phyloP scores from a whole-genome alignment of 2,329 filamentous ascomycete species.

The Onygenales sp. region DNA sequence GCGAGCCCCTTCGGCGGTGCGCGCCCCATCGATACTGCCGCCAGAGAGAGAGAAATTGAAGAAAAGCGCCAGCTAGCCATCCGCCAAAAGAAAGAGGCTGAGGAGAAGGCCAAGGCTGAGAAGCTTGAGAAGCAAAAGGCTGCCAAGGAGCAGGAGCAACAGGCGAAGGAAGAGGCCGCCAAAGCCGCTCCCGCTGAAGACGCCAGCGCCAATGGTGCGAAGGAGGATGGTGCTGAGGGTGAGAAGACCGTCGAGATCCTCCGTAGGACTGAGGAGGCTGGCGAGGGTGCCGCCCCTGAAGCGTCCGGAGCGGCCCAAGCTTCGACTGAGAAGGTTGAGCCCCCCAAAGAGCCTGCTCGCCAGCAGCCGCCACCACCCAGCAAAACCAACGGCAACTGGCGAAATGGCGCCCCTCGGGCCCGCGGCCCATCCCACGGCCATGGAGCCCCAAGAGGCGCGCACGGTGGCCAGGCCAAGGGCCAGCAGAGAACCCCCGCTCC shows the following conservation, averaged over 20 bases:
- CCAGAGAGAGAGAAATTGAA: slow-evolving; percentile 80
- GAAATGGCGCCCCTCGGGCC: slow-evolving; percentile 14
- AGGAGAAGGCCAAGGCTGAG: slow-evolving; percentile 73
- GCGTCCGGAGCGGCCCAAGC: slow-evolving; percentile 30
- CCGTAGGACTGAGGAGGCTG: slow-evolving; percentile 38
- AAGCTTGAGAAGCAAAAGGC: slow-evolving; percentile 54
- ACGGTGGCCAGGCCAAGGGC: slow-evolving; percentile 2
- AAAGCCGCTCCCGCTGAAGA: slow-evolving; percentile 27
- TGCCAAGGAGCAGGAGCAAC: slow-evolving; percentile 51
- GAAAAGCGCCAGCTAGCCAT: slow-evolving; percentile 69
- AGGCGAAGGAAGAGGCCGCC: slow-evolving; percentile 27
- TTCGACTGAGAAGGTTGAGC: slow-evolving; percentile 26
- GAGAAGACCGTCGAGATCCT: slow-evolving; percentile 48
- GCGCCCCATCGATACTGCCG: slow-evolving; percentile 84
- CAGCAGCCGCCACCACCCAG: slow-evolving; percentile 20
- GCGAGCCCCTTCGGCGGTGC: slow-evolving; percentile 90
- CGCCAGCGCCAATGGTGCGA: slow-evolving; percentile 26
- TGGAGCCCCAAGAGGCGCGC: slow-evolving; percentile 1
- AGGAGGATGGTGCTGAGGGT: slow-evolving; percentile 33
- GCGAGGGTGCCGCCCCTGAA: slow-evolving; percentile 27
- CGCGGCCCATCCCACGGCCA: slow-evolving; percentile 6
- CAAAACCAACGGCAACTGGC: slow-evolving; percentile 35
- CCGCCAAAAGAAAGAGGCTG: slow-evolving; percentile 75
- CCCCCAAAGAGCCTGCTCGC: slow-evolving; percentile 8
- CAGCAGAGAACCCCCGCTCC: not conserved